Conservation (phyloP, 257 asterid species). For the Petrea volubilis region DNA sequence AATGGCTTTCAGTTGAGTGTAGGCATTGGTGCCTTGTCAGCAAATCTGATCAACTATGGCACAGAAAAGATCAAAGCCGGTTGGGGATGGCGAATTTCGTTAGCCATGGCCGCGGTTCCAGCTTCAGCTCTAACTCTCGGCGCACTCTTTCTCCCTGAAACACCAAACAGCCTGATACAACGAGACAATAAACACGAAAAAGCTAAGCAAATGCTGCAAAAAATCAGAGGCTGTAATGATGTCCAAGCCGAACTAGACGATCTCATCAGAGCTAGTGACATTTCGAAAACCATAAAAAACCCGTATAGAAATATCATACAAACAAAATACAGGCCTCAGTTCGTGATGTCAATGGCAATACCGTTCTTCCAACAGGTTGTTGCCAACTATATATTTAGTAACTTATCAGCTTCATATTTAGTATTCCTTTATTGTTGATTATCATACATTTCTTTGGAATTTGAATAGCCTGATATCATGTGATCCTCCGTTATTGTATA, state of each 20-base stretch:
- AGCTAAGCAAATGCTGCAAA: conserved; percentile 23
- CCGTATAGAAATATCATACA: conserved; percentile 19
- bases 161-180: conserved; percentile 38
- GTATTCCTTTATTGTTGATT: too few relatives aligned
- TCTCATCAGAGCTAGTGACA: conserved; percentile 26
- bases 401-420: too few relatives aligned
- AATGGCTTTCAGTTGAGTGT: conserved; percentile 20
- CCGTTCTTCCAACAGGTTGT: conserved; percentile 40
- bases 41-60: conserved; percentile 28
- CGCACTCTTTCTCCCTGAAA: conserved; percentile 31
- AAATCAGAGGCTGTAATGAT: conserved; percentile 28
- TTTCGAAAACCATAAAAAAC: conserved; percentile 13
- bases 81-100: conserved; percentile 40
- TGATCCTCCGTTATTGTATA: too few relatives aligned
- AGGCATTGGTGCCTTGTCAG: conserved; percentile 11
- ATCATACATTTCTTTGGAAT: too few relatives aligned
- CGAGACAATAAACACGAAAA: not conserved
- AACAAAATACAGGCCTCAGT: conserved; percentile 33
- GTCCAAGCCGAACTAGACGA: conserved; percentile 31
- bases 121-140: conserved; percentile 27
- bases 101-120: conserved; percentile 34
- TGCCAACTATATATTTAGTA: too few relatives aligned
- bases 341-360: conserved; percentile 33
- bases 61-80: conserved; percentile 25
- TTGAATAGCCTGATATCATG: too few relatives aligned